These are phyloP conservation scores for Cornus florida DNA, from an alignment of 148 eudicot species.

Conservation along the genomic window DNA sequence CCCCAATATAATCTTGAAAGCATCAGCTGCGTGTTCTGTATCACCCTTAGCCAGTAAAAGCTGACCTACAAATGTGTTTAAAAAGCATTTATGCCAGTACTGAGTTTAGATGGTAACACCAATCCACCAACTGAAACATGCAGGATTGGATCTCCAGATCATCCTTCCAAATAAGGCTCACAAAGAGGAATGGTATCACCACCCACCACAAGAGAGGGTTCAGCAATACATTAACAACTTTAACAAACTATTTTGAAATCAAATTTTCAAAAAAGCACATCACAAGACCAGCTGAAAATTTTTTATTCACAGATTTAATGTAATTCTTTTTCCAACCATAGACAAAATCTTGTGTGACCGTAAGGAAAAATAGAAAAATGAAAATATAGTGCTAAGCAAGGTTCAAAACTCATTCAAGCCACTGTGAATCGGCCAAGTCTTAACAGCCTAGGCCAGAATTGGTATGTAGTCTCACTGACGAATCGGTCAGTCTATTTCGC, in stretches of 20 bases:
- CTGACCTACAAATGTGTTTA: slow-evolving; percentile 56
- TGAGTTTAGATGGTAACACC: background rate
- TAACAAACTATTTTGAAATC: background rate
- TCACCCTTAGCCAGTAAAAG: slow-evolving; percentile 94
- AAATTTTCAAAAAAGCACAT: background rate
- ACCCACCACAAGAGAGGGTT: background rate
- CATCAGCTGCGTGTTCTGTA: slow-evolving; percentile 75
- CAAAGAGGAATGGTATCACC: background rate
- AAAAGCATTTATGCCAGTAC: background rate
- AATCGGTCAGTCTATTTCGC: no score
- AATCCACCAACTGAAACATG: background rate
- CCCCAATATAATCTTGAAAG: slow-evolving; percentile 90
- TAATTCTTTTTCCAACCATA: background rate
- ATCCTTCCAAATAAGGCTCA: background rate
- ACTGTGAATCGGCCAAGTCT: no score
- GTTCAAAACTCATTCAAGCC: no score
- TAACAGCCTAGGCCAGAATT: no score
- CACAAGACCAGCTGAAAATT: background rate
- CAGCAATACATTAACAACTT: background rate
- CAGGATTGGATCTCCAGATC: background rate
- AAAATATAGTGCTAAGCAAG: no score
- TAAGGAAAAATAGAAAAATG: no score
- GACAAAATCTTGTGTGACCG: background rate
- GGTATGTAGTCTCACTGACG: no score
- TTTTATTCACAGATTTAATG: background rate